Evolutionary conservation across 1,139 yeast genomes (phyloP).

Genomic region (Petasospora fabianii): DNA sequence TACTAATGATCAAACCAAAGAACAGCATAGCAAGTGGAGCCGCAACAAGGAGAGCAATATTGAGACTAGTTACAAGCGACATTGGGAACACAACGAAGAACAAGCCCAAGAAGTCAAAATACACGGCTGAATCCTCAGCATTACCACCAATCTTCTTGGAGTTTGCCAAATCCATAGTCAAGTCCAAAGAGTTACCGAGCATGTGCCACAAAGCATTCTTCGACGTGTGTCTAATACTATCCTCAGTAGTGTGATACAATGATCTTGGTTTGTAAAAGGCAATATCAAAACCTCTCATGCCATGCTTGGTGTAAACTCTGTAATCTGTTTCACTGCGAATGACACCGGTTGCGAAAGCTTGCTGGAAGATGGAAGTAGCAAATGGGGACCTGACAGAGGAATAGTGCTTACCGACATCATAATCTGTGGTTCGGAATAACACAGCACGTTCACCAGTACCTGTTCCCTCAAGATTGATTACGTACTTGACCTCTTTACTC

Average conservation of each 20-base stretch:
- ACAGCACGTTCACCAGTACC: constrained; percentile 92
- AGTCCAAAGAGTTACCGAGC: constrained; percentile 67
- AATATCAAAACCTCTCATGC: constrained; percentile 79
- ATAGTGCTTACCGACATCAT: constrained; percentile 61
- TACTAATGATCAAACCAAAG: constrained; percentile 45
- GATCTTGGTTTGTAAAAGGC: constrained; percentile 77
- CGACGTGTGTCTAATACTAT: constrained; percentile 61
- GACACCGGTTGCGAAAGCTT: constrained; percentile 72
- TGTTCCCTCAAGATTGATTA: constrained; percentile 90
- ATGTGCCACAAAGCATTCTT: constrained; percentile 74
- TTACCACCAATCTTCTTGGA: constrained; percentile 41
- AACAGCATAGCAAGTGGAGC: constrained; percentile 53
- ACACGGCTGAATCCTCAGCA: constrained; percentile 48
- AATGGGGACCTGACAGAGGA: constrained; percentile 53
- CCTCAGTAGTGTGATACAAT: constrained; percentile 75
- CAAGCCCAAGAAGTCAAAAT: constrained; percentile 55
- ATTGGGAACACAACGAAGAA: constrained; percentile 53
- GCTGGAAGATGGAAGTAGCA: constrained; percentile 76
- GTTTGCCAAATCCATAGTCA: constrained; percentile 41
- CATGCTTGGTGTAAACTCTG: constrained; percentile 61
- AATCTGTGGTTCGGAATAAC: constrained; percentile 79
- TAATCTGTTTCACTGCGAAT: constrained; percentile 85
- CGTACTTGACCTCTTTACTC: constrained; percentile 58
- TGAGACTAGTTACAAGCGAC: constrained; percentile 41
- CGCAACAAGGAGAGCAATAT: constrained; percentile 46